Evolutionary conservation across 441 rosid species (phyloP), one percentile per base, ranked within the genome.

Genomic region (Melianthus villosus): DNA sequence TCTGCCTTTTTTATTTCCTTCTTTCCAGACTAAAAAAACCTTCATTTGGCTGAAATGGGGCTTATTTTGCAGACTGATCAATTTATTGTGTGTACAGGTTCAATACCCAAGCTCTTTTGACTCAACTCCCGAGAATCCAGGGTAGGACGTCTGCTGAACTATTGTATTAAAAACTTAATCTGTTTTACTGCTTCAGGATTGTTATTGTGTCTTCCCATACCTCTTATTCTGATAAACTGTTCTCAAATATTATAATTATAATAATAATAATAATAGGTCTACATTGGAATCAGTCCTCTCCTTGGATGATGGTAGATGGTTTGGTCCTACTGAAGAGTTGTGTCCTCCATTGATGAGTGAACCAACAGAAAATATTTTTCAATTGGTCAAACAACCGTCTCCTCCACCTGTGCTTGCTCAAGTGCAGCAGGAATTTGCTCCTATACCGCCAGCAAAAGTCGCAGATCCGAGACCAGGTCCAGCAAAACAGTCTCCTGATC

Each of bases 381-480:
- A 68, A 59, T 71, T 71, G 62, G 85, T 71, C 53, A 74, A 50
- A 60, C 97, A 89, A 63, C 95, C 94, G 26, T 29, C 73, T 38
- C 92, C 98, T 38, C 98, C 94, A 48, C 96, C 94, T 15, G 93
- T 89, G 61, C 86, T 81, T 57, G 89, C 93, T 42, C 63, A 73
- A 63, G 67, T 89, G 37, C 85, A 61, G 59, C 81, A 70, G 48
- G 77, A 63, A 0, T 18, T 29, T 17, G 50, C 86, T 55, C 73
- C 70, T 11, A 79, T 89, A 32, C 69, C 72, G 56, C 86, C 98
- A 26, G 81, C 96, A 27, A 81, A 61, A 72, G 96, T 89, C 44
- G 96, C 97, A 29, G 97, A 89, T 64, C 97, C 96, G 45, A 81
- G 98, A 62, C 98, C 98, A 50, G 96, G 98, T 53, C 96, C 83